These are phyloP conservation scores for Ceratorhiza oryzae-sativae DNA, from an alignment of 1,284 basidiomycete species.

Conservation along the genomic window DNA sequence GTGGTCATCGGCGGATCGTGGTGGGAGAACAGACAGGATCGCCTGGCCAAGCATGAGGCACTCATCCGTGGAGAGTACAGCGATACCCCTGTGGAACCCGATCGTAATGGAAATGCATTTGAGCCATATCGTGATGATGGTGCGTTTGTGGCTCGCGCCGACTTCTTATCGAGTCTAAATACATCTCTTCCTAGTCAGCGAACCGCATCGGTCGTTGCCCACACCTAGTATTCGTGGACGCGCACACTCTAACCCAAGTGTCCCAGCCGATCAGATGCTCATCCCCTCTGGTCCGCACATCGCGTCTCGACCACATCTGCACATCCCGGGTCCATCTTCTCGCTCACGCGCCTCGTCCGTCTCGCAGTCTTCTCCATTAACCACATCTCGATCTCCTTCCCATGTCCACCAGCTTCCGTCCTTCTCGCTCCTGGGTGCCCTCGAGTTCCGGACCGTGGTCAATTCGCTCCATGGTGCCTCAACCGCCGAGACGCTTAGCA, in stretches of 20 bases:
- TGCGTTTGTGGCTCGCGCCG: slow-evolving; percentile 1
- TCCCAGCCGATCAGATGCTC: slow-evolving; percentile 20
- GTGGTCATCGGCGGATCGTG: slow-evolving; percentile 81
- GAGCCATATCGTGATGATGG: slow-evolving; percentile 52
- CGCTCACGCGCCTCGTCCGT: slow-evolving; percentile 22
- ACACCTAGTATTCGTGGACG: slow-evolving; percentile 49
- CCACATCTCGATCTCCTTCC: slow-evolving; percentile 42
- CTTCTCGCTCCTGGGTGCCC: slow-evolving; percentile 89
- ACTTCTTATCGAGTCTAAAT: not conserved
- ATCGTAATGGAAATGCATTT: slow-evolving; percentile 32
- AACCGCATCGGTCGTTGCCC: slow-evolving; percentile 21
- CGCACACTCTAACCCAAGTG: slow-evolving; percentile 46
- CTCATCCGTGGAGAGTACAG: slow-evolving; percentile 67
- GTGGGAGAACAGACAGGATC: slow-evolving; percentile 69
- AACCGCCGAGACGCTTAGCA: slow-evolving; percentile 60
- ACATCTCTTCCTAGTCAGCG: not conserved
- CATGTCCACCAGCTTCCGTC: slow-evolving; percentile 67
- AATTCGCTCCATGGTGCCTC: slow-evolving; percentile 66
- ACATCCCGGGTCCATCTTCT: slow-evolving; percentile 45
- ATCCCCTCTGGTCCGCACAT: not conserved
- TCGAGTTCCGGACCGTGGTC: slow-evolving; percentile 70
- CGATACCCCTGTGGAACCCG: slow-evolving; percentile 52
- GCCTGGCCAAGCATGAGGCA: slow-evolving; percentile 57
- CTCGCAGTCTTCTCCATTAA: slow-evolving; percentile 54
- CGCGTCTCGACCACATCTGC: slow-evolving; percentile 48